Percentiles rank a stretch among this genome's conserved stretches.
phyloP scores from a whole-genome alignment of 805 yeast species.

The Metschnikowia matae region DNA sequence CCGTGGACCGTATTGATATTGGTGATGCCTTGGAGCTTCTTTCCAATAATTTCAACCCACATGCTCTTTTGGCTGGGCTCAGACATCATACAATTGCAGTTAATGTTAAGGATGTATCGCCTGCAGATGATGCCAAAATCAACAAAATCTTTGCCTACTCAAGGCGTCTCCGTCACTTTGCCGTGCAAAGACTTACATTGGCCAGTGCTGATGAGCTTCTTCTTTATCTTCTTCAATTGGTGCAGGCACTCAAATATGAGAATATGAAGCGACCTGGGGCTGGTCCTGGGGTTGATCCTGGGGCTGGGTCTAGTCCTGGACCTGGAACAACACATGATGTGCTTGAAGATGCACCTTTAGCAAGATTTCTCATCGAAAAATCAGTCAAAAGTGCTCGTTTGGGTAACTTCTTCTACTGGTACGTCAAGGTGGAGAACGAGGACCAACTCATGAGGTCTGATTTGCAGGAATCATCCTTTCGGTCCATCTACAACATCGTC shows the following conservation, averaged over 20 bases:
- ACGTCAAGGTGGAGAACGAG: constrained; percentile 79
- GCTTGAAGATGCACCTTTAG: constrained; percentile 53
- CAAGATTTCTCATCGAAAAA: constrained; percentile 69
- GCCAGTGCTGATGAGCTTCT: constrained; percentile 80
- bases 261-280: constrained; percentile 17
- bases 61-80: constrained; percentile 21
- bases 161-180: constrained; percentile 73
- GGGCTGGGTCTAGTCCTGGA: no score
- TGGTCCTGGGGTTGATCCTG: neutral
- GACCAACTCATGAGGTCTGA: constrained; percentile 40
- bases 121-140: constrained; percentile 27
- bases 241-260: constrained; percentile 88
- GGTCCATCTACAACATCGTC: constrained; percentile 29
- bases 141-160: constrained; percentile 36
- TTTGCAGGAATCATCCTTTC: neutral
- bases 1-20: constrained; percentile 66
- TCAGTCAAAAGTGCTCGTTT: constrained; percentile 61
- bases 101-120: constrained; percentile 13
- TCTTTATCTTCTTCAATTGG: constrained; percentile 80
- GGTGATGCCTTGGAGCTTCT: constrained; percentile 84
- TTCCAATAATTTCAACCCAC: constrained; percentile 68
- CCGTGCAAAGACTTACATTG: constrained; percentile 73
- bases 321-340: constrained; percentile 5
- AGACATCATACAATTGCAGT: constrained; percentile 13
- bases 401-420: constrained; percentile 90